These are phyloP conservation scores for Serendipita indica DNA, from an alignment of 768 basidiomycete genomes.

Conservation along the genomic window DNA sequence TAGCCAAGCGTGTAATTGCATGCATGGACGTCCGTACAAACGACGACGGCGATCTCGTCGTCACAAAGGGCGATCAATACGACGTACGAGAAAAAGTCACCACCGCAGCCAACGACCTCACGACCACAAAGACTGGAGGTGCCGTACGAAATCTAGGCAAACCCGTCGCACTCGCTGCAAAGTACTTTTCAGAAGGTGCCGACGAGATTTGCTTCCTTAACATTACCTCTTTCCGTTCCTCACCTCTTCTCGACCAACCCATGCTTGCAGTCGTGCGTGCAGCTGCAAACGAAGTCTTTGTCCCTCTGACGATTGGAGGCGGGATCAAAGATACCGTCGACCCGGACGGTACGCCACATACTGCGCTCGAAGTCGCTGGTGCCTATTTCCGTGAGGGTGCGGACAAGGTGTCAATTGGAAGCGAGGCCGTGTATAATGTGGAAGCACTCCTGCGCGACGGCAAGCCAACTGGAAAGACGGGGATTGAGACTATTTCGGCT, in stretches of 20 bases:
- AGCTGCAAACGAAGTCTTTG: conserved; percentile 80
- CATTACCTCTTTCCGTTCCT: conserved; percentile 97
- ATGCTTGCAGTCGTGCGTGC: conserved; percentile 92
- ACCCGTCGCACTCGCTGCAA: conserved; percentile 77
- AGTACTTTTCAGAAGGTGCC: conserved; percentile 77
- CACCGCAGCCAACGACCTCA: conserved; percentile 14
- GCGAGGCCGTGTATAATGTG: conserved; percentile 88
- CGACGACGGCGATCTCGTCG: conserved; percentile 90
- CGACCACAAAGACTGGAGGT: conserved; percentile 37
- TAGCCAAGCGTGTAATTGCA: conserved; percentile 90
- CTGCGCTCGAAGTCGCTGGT: conserved; percentile 87
- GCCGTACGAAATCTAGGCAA: conserved; percentile 94
- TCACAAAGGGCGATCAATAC: conserved; percentile 99
- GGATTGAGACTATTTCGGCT: conserved; percentile 82
- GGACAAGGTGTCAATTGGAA: conserved; percentile 96
- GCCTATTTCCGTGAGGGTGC: conserved; percentile 95
- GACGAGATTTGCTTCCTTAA: conserved; percentile 97
- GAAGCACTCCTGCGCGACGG: conserved; percentile 40
- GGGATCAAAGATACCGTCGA: conserved; percentile 94
- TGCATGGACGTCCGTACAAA: conserved; percentile 97
- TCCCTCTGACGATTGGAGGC: conserved; percentile 96
- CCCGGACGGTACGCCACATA: conserved; percentile 78
- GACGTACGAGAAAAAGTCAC: conserved; percentile 75
- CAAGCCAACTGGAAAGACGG: conserved; percentile 55
- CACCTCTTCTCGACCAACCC: conserved; percentile 88